These are phyloP conservation scores for Xylaria grammica DNA, from an alignment of 495 filamentous ascomycete genomes.

Conservation along the genomic window DNA sequence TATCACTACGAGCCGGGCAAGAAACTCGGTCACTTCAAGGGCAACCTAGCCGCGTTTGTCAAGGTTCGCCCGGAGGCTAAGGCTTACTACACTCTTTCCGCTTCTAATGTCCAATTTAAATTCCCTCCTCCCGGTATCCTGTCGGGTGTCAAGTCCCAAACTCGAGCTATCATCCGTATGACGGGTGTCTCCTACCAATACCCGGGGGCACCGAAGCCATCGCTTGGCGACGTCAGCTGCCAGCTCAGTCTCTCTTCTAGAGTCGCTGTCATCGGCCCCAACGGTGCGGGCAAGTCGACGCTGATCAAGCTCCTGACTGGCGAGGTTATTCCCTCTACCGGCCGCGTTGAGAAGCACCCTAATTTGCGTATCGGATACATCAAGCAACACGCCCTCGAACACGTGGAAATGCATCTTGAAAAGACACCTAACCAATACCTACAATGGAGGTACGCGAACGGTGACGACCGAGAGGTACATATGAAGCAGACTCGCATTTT, in stretches of 20 bases:
- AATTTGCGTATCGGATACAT: slow-evolving; percentile 99
- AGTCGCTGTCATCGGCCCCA: slow-evolving; percentile 93
- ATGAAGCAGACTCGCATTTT: slow-evolving; percentile 96
- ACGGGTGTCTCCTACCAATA: slow-evolving; percentile 89
- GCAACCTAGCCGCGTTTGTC: slow-evolving; percentile 93
- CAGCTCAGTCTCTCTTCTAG: slow-evolving; percentile 88
- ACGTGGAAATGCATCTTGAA: slow-evolving; percentile 99
- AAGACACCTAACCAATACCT: slow-evolving; percentile 99
- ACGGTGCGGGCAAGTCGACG: slow-evolving; percentile 98
- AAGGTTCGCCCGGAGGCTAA: slow-evolving; percentile 93
- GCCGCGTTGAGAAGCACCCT: slow-evolving; percentile 97
- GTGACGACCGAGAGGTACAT: slow-evolving; percentile 94
- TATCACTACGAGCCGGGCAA: slow-evolving; percentile 97
- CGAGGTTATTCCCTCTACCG: slow-evolving; percentile 83
- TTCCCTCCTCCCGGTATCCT: slow-evolving; percentile 96
- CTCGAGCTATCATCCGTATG: slow-evolving; percentile 94
- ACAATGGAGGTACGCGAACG: slow-evolving; percentile 97
- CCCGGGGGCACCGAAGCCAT: slow-evolving; percentile 82
- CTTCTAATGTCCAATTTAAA: slow-evolving; percentile 91
- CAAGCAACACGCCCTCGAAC: slow-evolving; percentile 98
- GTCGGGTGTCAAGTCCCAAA: slow-evolving; percentile 91
- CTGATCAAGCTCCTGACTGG: slow-evolving; percentile 98
- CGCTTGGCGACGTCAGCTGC: slow-evolving; percentile 83
- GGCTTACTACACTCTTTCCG: slow-evolving; percentile 96
- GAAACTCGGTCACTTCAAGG: slow-evolving; percentile 93